phyloP scores from a whole-genome alignment of 345 rosid species.

The Eucalyptus erythrocorys region DNA sequence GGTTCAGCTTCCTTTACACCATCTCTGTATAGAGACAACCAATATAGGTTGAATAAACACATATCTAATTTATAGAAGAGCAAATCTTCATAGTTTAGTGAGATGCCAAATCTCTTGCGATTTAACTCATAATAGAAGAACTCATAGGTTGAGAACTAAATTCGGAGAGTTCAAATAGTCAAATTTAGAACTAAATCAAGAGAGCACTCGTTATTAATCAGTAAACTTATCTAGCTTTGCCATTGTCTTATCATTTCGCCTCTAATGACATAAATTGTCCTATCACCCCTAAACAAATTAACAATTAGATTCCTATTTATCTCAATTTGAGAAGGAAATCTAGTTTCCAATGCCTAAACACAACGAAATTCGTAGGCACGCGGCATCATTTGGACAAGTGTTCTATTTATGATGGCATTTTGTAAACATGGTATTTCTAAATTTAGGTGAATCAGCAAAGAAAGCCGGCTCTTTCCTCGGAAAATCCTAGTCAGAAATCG shows the following conservation, averaged over 20 bases:
- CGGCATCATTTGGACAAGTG: background rate
- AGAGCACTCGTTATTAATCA: background rate
- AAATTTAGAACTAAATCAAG: too few species aligned
- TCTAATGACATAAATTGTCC: background rate
- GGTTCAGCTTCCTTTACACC: fast-evolving
- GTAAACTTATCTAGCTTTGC: background rate
- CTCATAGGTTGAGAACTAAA: too few species aligned
- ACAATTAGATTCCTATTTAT: background rate
- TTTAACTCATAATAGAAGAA: fast-evolving
- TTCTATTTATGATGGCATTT: background rate
- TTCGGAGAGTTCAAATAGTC: too few species aligned
- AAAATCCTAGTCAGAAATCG: background rate
- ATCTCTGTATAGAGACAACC: fast-evolving
- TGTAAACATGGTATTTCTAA: background rate
- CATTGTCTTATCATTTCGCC: background rate
- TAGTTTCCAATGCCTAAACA: background rate
- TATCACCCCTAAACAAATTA: background rate
- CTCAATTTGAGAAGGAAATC: background rate
- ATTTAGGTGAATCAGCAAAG: background rate
- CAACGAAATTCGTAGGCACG: background rate
- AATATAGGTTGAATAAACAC: too few species aligned
- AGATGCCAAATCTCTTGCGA: too few species aligned
- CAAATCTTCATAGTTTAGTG: too few species aligned
- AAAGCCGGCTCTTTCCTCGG: background rate
- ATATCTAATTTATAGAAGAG: too few species aligned